Evolutionary conservation across 176 grass and related monocot genomes (phyloP), one percentile per base, ranked within the genome.

Genomic region (Carex parvula): DNA sequence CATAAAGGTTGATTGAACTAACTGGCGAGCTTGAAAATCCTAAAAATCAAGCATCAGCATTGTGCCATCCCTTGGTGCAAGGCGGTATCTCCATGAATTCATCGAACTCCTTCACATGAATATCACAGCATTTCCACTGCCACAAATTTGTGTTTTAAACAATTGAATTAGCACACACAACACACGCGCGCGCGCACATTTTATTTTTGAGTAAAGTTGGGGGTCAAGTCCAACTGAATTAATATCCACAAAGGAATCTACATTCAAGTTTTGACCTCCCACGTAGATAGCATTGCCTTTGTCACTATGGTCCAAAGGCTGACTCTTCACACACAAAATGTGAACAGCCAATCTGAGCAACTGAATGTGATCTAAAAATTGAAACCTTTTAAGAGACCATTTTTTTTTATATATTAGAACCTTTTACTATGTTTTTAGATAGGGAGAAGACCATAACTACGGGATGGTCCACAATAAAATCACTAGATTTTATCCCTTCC

Each of bases 41-140:
- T 26, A 67, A 32, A 83, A 80, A 75, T 99, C 88, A 99, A 1
- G 91, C 91, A 84, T 95, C 91, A 42, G 91, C 91, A 58, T 90
- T 95, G 73, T 99, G 96, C 96, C 93, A 99, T 59, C 96, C 96
- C 81, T 93, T 99, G 7, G 93, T 81, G 86, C 96, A 99, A 35
- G 96, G 91, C 84, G 96, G 93, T 84, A 95, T 92, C 80, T 89
- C 90, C 86, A 99, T 90, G 70, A 99, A 99, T 76, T 99, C 96
- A 46, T 95, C 93, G 75, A 99, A 99, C 54, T 99, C 96, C 83
- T 95, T 99, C 46, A 92, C 96, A 78, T 95, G 93, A 78, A 99
- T 26, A 85, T 95, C 89, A 73, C 96, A 95, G 46, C 96, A 99
- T 88, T 99, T 99, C 96, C 96, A 99, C 96, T 99, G 89, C 84